phyloP scores from a whole-genome alignment of 2,329 filamentous ascomycete genomes.

The Drechslera avenae region DNA sequence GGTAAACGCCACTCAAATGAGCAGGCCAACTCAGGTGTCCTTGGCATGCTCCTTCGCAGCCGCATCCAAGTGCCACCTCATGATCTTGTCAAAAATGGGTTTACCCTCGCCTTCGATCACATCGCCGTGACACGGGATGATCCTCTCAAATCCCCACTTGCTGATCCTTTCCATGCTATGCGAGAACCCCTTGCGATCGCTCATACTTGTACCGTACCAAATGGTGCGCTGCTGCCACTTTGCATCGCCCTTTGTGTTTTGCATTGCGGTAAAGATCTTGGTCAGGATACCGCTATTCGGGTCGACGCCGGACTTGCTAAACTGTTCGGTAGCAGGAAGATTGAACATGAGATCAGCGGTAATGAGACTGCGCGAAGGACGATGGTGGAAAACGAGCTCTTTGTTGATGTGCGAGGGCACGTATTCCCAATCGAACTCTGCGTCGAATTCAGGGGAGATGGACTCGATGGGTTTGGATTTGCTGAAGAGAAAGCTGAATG shows the following conservation, averaged over 20 bases:
- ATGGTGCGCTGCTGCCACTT: slow-evolving; percentile 75
- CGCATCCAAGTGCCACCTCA: slow-evolving; percentile 76
- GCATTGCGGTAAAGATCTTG: slow-evolving; percentile 61
- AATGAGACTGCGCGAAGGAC: slow-evolving; percentile 78
- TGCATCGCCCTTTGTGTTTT: slow-evolving; percentile 65
- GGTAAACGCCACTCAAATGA: neutral
- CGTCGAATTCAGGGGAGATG: slow-evolving; percentile 79
- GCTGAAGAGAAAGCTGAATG: slow-evolving; percentile 68
- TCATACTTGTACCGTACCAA: slow-evolving; percentile 73
- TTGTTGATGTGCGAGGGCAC: slow-evolving; percentile 80
- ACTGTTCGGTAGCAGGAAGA: slow-evolving; percentile 85
- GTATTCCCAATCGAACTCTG: slow-evolving; percentile 84
- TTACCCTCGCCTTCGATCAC: slow-evolving; percentile 78
- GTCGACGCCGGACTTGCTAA: slow-evolving; percentile 58
- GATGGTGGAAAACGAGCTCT: slow-evolving; percentile 86
- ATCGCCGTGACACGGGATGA: slow-evolving; percentile 95
- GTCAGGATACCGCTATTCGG: slow-evolving; percentile 64
- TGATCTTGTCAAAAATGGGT: slow-evolving; percentile 74
- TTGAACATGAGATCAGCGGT: slow-evolving; percentile 94
- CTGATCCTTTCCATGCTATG: slow-evolving; percentile 71
- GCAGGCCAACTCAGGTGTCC: neutral
- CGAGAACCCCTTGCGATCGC: slow-evolving; percentile 71
- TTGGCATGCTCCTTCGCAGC: slow-evolving; percentile 5
- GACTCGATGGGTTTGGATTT: slow-evolving; percentile 47
- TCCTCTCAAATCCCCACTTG: slow-evolving; percentile 80